Percentiles rank a stretch among this genome's conserved stretches.
Conservation (phyloP, 495 filamentous ascomycete species). For the Hyaloscypha variabilis region DNA sequence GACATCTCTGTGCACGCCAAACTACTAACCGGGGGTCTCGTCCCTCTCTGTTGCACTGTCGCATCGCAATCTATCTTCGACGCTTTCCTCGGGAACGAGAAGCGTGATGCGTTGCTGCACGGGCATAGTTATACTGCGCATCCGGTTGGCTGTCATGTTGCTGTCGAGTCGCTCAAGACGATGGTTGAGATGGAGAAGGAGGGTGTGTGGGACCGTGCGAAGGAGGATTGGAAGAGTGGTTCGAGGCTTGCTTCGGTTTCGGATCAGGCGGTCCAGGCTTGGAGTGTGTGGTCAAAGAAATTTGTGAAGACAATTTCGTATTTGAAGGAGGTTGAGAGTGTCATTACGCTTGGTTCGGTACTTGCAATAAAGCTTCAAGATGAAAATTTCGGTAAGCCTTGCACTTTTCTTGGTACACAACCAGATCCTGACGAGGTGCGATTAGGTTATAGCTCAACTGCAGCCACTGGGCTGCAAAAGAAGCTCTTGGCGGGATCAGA, state of each 20-base stretch:
- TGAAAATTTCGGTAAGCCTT: slow-evolving; percentile 29
- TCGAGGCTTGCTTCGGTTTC: not conserved
- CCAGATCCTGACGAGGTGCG: slow-evolving; percentile 15
- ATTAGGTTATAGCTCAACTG: slow-evolving; percentile 68
- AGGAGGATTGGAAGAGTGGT: slow-evolving; percentile 42
- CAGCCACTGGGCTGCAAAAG: slow-evolving; percentile 61
- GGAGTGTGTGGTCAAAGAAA: slow-evolving; percentile 69
- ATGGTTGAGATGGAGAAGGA: slow-evolving; percentile 59
- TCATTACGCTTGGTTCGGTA: slow-evolving; percentile 73
- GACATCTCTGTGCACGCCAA: slow-evolving; percentile 80
- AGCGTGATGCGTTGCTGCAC: slow-evolving; percentile 73
- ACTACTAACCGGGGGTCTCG: slow-evolving; percentile 72
- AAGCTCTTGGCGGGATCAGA: slow-evolving; percentile 41
- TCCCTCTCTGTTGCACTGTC: slow-evolving; percentile 72
- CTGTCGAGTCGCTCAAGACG: slow-evolving; percentile 55
- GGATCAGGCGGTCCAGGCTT: slow-evolving; percentile 39
- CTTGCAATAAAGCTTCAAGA: slow-evolving; percentile 62
- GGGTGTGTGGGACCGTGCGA: slow-evolving; percentile 53
- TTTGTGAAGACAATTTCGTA: slow-evolving; percentile 60
- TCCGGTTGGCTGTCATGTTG: slow-evolving; percentile 74
- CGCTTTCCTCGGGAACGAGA: slow-evolving; percentile 67
- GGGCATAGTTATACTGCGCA: slow-evolving; percentile 85
- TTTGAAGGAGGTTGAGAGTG: slow-evolving; percentile 54
- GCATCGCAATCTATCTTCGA: slow-evolving; percentile 72
- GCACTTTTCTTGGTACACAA: not conserved